Conservation (phyloP, 495 filamentous ascomycete genomes). For the Lophiotrema nucula region DNA sequence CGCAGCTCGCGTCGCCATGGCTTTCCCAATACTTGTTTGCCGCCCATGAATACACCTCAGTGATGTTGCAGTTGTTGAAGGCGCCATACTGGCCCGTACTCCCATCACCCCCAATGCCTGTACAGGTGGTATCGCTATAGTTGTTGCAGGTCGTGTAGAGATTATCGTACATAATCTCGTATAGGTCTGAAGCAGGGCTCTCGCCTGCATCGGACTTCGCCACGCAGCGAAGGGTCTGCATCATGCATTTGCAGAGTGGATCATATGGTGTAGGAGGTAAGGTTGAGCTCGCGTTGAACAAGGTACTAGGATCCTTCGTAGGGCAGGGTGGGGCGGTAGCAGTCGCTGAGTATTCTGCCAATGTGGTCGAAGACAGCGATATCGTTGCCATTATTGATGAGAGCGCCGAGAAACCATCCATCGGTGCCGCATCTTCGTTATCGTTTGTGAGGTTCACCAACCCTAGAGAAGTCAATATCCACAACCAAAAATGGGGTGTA, state of each 20-base stretch:
- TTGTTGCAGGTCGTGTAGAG: background rate
- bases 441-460: background rate
- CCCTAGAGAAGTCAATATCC: too few relatives aligned
- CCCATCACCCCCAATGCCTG: background rate
- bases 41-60: background rate
- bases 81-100: conserved; percentile 3
- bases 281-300: background rate
- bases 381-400: background rate
- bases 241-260: conserved; percentile 1
- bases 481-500: too few relatives aligned
- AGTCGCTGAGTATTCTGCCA: background rate
- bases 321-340: background rate
- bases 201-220: background rate
- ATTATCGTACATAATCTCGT: too few relatives aligned
- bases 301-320: background rate
- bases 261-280: background rate
- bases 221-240: background rate
- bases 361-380: background rate
- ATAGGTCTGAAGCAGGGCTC: too few relatives aligned
- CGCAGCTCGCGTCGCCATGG: background rate
- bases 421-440: background rate
- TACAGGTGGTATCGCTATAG: background rate
- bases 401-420: background rate
- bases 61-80: conserved; percentile 1
- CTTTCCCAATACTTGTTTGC: background rate